Evolutionary conservation across 306 rosid species (phyloP).

Genomic region (Potentilla sterilis): DNA sequence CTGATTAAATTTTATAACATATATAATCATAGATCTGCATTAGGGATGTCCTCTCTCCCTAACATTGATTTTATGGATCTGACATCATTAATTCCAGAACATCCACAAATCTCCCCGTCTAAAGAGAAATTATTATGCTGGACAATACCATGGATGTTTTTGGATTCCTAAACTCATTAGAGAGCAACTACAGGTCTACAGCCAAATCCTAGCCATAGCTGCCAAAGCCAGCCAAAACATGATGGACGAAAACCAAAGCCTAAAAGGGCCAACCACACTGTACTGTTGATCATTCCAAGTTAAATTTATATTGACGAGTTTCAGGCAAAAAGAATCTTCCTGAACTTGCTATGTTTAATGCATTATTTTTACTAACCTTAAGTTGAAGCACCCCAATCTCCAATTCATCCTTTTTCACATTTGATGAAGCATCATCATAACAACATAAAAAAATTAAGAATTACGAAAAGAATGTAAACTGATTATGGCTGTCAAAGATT

Average conservation of each 20-base stretch:
- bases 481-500: not conserved
- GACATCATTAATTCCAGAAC: not conserved
- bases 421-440: not conserved
- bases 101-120: not conserved
- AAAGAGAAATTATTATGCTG: not conserved
- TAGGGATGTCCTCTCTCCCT: not conserved
- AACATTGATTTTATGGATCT: not conserved
- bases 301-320: not conserved
- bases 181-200: not conserved
- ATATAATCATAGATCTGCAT: not conserved
- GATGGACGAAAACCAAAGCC: not conserved
- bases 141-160: not conserved
- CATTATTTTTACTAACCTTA: not conserved
- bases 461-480: not conserved
- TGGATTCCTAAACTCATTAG: not conserved
- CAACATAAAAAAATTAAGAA: not conserved
- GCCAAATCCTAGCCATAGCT: not conserved
- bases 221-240: not conserved
- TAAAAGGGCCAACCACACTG: slow-evolving; percentile 1
- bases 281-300: not conserved
- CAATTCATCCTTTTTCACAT: not conserved
- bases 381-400: not conserved
- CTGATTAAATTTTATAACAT: not conserved
- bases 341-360: not conserved
- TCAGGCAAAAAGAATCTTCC: not conserved